phyloP scores from a whole-genome alignment of 352 stramenopile species.

The Pythium plurisporium region DNA sequence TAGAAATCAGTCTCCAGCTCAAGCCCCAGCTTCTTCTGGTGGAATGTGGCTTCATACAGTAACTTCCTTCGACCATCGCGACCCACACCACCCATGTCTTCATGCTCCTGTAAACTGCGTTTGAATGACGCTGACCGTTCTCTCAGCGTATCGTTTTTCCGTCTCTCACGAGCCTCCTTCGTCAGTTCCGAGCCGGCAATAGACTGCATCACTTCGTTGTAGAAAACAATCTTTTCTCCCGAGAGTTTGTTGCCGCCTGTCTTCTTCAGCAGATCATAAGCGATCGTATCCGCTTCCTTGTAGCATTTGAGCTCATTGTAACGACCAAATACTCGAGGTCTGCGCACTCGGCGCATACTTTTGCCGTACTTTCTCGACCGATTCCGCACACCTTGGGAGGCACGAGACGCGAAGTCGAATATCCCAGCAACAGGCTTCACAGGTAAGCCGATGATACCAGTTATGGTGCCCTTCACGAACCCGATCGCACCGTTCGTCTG shows the following conservation, averaged over 20 bases:
- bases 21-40: constrained; percentile 77
- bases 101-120: constrained; percentile 59
- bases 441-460: constrained; percentile 80
- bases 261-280: constrained; percentile 78
- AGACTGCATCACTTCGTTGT: constrained; percentile 82
- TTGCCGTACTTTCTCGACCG: constrained; percentile 75
- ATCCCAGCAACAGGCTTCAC: constrained; percentile 86
- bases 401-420: constrained; percentile 87
- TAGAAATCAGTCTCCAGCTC: constrained; percentile 89
- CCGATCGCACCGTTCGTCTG: constrained; percentile 77
- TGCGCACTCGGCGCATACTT: constrained; percentile 70
- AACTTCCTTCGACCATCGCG: constrained; percentile 43
- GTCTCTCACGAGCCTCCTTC: constrained; percentile 62
- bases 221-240: constrained; percentile 86
- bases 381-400: constrained; percentile 82
- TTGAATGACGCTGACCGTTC: constrained; percentile 69
- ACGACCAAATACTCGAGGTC: constrained; percentile 82
- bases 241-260: constrained; percentile 63
- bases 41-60: constrained; percentile 78
- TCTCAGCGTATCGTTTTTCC: constrained; percentile 56
- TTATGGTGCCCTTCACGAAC: constrained; percentile 84
- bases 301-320: constrained; percentile 89
- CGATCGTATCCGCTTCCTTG: constrained; percentile 84
- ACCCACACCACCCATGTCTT: constrained; percentile 33
- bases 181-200: constrained; percentile 70